phyloP scores from a whole-genome alignment of 768 basidiomycete species.

The Panaeolus papilionaceus region DNA sequence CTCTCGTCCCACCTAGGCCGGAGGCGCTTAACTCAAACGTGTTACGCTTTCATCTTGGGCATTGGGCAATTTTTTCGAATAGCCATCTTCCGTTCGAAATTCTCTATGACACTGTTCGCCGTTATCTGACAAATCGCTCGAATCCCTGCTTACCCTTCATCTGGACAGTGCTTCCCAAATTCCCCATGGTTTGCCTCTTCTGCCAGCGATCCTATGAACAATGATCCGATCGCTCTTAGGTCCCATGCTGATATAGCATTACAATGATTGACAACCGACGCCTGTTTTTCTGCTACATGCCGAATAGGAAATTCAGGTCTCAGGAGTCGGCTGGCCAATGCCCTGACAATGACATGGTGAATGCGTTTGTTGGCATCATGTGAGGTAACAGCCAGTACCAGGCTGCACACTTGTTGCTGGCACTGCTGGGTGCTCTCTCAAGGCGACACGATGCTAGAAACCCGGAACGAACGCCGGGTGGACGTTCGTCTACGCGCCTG shows the following conservation, averaged over 20 bases:
- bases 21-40: slow-evolving; percentile 2
- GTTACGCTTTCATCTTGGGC: neutral
- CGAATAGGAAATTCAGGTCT: neutral
- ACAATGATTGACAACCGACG: slow-evolving; percentile 9
- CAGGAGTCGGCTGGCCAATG: neutral
- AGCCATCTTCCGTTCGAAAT: neutral
- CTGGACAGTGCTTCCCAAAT: neutral
- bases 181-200: neutral
- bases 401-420: neutral
- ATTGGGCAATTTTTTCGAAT: neutral
- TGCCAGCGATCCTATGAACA: neutral
- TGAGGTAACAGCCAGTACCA: neutral
- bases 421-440: neutral
- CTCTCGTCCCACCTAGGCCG: neutral
- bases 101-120: neutral
- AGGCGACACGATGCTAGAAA: neutral
- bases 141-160: neutral
- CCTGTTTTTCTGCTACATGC: slow-evolving; percentile 3
- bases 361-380: neutral
- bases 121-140: neutral
- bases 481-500: neutral
- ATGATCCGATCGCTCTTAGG: slow-evolving; percentile 9
- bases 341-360: slow-evolving; percentile 7
- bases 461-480: neutral
- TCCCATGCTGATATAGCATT: neutral